A percentile compares a stretch with the other conserved stretches of the same genome.
Conservation (phyloP, 139 green algal genomes). For the Picochlorum costavermella region DNA sequence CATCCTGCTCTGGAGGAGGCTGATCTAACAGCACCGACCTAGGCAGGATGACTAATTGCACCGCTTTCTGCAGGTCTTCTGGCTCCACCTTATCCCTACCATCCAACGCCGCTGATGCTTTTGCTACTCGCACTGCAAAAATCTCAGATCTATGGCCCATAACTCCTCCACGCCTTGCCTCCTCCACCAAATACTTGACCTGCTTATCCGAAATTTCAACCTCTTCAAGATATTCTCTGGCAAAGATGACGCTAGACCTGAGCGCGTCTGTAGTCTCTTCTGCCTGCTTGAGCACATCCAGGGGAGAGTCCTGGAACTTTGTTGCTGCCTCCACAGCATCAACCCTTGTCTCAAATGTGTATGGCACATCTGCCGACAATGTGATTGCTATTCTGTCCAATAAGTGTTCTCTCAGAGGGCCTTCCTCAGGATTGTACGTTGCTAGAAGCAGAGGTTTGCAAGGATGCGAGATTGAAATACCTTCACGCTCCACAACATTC, state of each 20-base stretch:
- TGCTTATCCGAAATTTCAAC: constrained; percentile 83
- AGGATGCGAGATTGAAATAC: constrained; percentile 91
- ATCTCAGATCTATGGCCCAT: constrained; percentile 91
- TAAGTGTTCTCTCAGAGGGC: constrained; percentile 89
- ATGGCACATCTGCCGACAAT: constrained; percentile 73
- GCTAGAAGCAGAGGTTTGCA: constrained; percentile 93
- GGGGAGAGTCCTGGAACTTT: constrained; percentile 51
- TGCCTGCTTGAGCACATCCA: constrained; percentile 49
- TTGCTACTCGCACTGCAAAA: constrained; percentile 80
- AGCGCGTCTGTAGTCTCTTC: constrained; percentile 80
- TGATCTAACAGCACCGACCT: constrained; percentile 9
- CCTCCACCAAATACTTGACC: constrained; percentile 89
- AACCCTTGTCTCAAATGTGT: constrained; percentile 70
- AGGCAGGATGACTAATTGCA: constrained; percentile 91
- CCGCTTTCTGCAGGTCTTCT: constrained; percentile 89
- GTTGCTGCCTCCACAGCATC: constrained; percentile 59
- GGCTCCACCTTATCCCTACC: constrained; percentile 72
- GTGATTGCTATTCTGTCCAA: constrained; percentile 95
- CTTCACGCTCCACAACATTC: constrained; percentile 96
- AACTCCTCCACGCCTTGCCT: constrained; percentile 74
- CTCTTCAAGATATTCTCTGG: constrained; percentile 93
- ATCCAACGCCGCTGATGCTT: constrained; percentile 77
- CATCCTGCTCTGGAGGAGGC: constrained; percentile 36
- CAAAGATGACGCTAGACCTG: constrained; percentile 79
- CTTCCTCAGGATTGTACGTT: constrained; percentile 98